Evolutionary conservation across 2,329 filamentous ascomycete genomes (phyloP).

Genomic region (Nemania bipapillata): DNA sequence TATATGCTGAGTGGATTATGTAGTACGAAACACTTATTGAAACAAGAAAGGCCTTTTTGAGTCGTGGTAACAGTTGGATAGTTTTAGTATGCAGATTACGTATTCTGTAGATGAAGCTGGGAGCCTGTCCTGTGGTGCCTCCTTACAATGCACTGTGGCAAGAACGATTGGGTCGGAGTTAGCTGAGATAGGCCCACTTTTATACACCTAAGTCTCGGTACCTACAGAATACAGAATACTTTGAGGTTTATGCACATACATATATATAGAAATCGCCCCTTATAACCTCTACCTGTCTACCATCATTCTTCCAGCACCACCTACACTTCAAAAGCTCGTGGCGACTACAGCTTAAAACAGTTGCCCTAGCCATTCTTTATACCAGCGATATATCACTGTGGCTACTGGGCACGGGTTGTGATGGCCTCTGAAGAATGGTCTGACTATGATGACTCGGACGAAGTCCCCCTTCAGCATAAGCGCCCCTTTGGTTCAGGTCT

Average conservation of each 20-base stretch:
- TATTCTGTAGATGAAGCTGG: too few species aligned
- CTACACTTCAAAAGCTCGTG: background rate
- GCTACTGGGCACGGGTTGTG: background rate
- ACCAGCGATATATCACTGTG: background rate
- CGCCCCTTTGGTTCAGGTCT: constrained; percentile 67
- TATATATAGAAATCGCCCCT: constrained; percentile 13
- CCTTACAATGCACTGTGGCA: too few species aligned
- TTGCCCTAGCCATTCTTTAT: background rate
- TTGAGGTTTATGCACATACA: too few species aligned
- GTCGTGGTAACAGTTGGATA: background rate
- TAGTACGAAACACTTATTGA: constrained; percentile 1
- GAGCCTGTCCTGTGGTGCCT: background rate
- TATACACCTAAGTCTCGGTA: too few species aligned
- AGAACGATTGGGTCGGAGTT: too few species aligned
- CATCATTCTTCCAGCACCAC: background rate
- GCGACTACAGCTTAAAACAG: background rate
- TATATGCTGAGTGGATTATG: background rate
- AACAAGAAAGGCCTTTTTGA: background rate
- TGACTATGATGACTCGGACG: constrained; percentile 49
- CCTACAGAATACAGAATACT: too few species aligned
- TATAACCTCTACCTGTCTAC: background rate
- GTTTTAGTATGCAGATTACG: too few species aligned
- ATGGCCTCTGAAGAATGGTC: constrained; percentile 45
- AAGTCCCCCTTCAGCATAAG: constrained; percentile 64
- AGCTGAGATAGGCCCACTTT: too few species aligned